These are phyloP conservation scores for Microcos paniculata DNA, from an alignment of 345 rosid species.

Conservation along the genomic window DNA sequence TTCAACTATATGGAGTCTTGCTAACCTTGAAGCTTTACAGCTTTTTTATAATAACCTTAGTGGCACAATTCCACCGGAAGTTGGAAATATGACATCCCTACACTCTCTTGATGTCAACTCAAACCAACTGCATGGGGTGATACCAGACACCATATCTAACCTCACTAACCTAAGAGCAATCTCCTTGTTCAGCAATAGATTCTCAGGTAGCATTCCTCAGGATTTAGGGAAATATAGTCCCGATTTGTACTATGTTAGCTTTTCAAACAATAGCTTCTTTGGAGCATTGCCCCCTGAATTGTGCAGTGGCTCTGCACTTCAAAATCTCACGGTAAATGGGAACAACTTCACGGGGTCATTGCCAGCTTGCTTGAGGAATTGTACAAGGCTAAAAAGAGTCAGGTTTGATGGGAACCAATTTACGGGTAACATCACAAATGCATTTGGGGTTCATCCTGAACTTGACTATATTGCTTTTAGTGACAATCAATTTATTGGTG, in stretches of 20 bases:
- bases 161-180: slow-evolving; percentile 31
- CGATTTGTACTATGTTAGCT: slow-evolving; percentile 35
- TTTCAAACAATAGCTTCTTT: slow-evolving; percentile 57
- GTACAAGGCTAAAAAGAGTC: slow-evolving; percentile 34
- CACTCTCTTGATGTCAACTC: slow-evolving; percentile 38
- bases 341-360: slow-evolving; percentile 59
- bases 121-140: slow-evolving; percentile 49
- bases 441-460: slow-evolving; percentile 48
- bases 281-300: slow-evolving; percentile 59
- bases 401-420: slow-evolving; percentile 52
- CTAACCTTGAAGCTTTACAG: slow-evolving; percentile 34
- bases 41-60: slow-evolving; percentile 49
- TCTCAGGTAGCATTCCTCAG: slow-evolving; percentile 47
- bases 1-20: slow-evolving; percentile 40
- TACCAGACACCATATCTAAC: slow-evolving; percentile 50
- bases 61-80: slow-evolving; percentile 53
- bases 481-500: slow-evolving; percentile 49
- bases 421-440: slow-evolving; percentile 50
- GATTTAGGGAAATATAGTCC: slow-evolving; percentile 59
- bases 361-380: slow-evolving; percentile 58
- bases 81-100: slow-evolving; percentile 50
- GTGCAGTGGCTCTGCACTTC: slow-evolving; percentile 44
- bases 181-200: slow-evolving; percentile 47
- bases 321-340: slow-evolving; percentile 32
- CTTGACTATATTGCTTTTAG: slow-evolving; percentile 44